Percentiles rank a stretch among this genome's conserved stretches.
These are phyloP conservation scores for Neolentinus lepideus DNA, from an alignment of 1,284 basidiomycete genomes.

Conservation along the genomic window DNA sequence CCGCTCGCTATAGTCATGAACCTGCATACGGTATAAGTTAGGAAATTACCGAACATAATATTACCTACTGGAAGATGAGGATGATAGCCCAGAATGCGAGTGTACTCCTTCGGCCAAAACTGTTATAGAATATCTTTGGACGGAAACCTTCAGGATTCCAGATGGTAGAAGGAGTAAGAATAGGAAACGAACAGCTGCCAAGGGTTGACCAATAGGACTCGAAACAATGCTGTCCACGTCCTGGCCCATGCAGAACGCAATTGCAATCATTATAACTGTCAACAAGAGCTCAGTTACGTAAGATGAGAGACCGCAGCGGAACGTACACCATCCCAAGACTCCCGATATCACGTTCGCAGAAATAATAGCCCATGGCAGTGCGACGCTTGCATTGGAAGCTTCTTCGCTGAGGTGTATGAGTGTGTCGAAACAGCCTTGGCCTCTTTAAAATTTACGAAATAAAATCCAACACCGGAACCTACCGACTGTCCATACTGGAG, in stretches of 20 bases:
- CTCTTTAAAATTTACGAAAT: too few species aligned
- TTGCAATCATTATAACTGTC: constrained; percentile 38
- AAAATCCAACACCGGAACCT: too few species aligned
- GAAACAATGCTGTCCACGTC: constrained; percentile 48
- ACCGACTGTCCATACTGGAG: constrained; percentile 78
- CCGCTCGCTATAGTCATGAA: neutral
- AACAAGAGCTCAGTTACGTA: too few species aligned
- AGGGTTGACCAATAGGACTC: constrained; percentile 63
- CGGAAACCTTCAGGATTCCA: neutral
- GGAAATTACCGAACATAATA: neutral
- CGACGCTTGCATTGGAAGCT: too few species aligned
- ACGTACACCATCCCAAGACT: too few species aligned
- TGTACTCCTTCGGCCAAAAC: constrained; percentile 56
- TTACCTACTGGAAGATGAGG: constrained; percentile 53
- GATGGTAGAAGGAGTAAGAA: neutral
- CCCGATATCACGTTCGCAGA: too few species aligned
- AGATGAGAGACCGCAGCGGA: too few species aligned
- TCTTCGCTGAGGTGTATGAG: too few species aligned
- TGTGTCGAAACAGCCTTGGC: too few species aligned
- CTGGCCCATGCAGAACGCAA: constrained; percentile 61
- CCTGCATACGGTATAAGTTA: neutral
- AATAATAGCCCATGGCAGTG: too few species aligned
- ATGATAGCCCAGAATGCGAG: constrained; percentile 61
- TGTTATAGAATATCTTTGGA: constrained; percentile 53
- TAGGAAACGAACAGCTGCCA: constrained; percentile 31